These are phyloP conservation scores for Urochloa ruziziensis DNA, from an alignment of 176 grass and related monocot genomes.

Conservation along the genomic window DNA sequence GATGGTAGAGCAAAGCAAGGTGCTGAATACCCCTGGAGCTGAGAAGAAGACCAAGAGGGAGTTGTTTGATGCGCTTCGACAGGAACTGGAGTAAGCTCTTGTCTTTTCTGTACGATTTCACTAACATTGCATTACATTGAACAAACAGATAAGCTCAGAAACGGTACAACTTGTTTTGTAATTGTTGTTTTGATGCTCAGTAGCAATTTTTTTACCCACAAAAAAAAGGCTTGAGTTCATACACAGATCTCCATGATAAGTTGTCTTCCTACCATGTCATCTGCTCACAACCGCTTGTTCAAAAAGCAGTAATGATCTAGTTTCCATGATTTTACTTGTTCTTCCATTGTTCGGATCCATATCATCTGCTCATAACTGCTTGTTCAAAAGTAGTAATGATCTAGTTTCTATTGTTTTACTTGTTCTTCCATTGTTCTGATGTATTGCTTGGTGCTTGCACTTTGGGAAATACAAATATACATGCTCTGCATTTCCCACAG, in stretches of 20 bases:
- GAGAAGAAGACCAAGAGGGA: slow-evolving; percentile 95
- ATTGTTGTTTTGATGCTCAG: neutral
- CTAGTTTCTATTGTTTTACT: neutral
- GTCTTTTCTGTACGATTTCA: neutral
- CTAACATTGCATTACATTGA: neutral
- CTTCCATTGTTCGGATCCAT: too few species aligned
- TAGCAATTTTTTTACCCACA: neutral
- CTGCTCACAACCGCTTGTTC: neutral
- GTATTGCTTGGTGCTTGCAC: neutral
- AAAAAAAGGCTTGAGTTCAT: neutral
- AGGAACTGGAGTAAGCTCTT: slow-evolving; percentile 80
- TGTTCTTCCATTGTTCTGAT: neutral
- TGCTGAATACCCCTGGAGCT: slow-evolving; percentile 87
- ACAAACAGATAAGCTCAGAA: neutral
- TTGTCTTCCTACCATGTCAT: neutral
- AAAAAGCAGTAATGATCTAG: neutral
- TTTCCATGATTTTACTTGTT: neutral
- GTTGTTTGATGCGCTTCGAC: slow-evolving; percentile 85
- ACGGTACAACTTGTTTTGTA: neutral
- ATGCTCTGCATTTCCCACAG: neutral
- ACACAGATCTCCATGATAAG: neutral
- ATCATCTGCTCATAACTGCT: neutral
- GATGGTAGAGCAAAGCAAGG: slow-evolving; percentile 98
- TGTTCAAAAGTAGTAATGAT: neutral
- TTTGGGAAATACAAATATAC: neutral